A percentile compares a stretch with the other conserved stretches of the same genome.
Evolutionary conservation across 331 rosid genomes (phyloP).

Genomic region (Malus hybrid): DNA sequence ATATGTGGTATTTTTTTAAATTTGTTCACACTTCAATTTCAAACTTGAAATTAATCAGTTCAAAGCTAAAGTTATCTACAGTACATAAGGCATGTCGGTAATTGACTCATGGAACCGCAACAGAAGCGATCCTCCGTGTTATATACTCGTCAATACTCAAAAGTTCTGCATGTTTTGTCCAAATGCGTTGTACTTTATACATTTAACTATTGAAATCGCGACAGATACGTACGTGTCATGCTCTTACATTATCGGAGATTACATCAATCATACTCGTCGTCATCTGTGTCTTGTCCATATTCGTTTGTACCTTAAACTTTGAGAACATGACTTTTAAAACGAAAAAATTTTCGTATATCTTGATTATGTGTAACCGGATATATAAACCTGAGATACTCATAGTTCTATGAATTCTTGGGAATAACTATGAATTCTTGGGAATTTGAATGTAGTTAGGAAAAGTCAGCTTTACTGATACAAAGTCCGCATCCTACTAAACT

Average conservation of each 20-base stretch:
- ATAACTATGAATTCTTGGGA: not conserved
- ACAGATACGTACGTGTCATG: too few relatives aligned
- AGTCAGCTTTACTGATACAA: not conserved
- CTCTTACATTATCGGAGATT: not conserved
- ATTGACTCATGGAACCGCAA: not conserved
- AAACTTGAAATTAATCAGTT: not conserved
- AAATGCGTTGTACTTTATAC: too few relatives aligned
- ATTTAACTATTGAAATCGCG: accelerated
- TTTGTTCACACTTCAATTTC: not conserved
- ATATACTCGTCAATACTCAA: too few relatives aligned
- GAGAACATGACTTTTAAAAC: too few relatives aligned
- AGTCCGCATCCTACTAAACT: not conserved
- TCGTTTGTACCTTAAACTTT: too few relatives aligned
- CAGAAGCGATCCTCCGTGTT: not conserved
- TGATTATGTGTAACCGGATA: not conserved
- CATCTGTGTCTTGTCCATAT: too few relatives aligned
- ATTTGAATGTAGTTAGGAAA: not conserved
- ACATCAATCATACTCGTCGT: too few relatives aligned
- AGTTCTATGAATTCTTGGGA: not conserved
- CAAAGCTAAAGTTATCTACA: not conserved
- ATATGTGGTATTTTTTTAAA: not conserved
- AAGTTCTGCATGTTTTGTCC: not conserved
- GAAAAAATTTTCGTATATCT: accelerated
- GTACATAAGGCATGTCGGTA: not conserved
- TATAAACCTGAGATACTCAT: too few relatives aligned